Base-by-base conservation (phyloP, 441 rosid species). In the Mallotus japonicus region DNA sequence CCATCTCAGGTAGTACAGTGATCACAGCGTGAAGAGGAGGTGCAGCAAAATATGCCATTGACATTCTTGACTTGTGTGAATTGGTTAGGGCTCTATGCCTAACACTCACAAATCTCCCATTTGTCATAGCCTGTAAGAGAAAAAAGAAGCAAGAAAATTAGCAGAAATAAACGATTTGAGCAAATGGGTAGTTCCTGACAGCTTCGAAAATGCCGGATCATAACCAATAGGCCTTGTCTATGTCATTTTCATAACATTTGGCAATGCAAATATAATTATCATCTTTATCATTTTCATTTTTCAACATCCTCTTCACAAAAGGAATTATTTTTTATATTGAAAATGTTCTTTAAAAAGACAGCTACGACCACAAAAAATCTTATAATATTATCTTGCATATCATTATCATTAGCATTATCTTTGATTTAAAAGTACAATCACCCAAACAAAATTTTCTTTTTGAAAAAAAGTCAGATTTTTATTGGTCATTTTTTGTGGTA, bases 71-170 rank as follows among this genome's bases (percentile, higher is more conserved):
- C 83, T 78, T 74, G 67, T 61, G 14, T 0, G 88, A 74, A 67
- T 76, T 81, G 28, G 86, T 83, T 28, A 95, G 8, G 0, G 83
- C 99, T 68, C 97, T 87, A 67, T 95, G 99, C 75, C 88, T 87
- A 75, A 95, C 95, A 44, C 98, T 92, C 83, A 80, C 62, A 47
- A 95, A 88, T 81, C 90, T 89, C 44, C 93, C 97, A 68, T 91
- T 92, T 8, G 97, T 92, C 98, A 95, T 87, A 1, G 87, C 97
- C 99, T 95, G 40, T 22, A 19, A n/a, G 3, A 0, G 20, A 8
- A 47, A 19, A 4, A 3, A 2, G 0, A 4, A 10, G 24, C 5
- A 68, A 24, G 11, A 66, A 1, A 24, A 11, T 56, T 19, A 68
- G 53, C 42, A 32, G 6, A 11, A 20, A 44, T 1, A 8, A 67